Evolutionary conservation across 179 eudicot species (phyloP).

Genomic region (Gypsophila paniculata): DNA sequence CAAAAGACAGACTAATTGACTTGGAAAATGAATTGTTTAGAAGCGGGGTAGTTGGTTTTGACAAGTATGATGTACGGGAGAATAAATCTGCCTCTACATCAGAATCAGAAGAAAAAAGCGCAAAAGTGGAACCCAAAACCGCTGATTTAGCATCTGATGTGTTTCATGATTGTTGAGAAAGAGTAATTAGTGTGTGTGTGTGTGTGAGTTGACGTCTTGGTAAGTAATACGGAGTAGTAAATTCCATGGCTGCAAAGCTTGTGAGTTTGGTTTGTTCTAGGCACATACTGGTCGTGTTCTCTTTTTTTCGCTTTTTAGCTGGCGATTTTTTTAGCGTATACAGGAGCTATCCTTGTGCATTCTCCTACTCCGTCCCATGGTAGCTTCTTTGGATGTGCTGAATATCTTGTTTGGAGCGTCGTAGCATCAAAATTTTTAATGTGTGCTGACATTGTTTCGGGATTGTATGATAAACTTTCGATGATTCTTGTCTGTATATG

Average conservation of each 20-base stretch:
- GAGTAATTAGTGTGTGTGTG: not conserved
- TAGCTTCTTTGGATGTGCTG: constrained; percentile 1
- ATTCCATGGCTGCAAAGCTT: constrained; percentile 14
- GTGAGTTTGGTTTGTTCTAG: not conserved
- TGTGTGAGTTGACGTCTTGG: not conserved
- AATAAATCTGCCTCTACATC: constrained; percentile 40
- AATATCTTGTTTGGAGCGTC: not conserved
- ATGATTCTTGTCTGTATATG: not conserved
- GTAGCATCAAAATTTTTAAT: not conserved
- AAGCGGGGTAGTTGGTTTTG: constrained; percentile 20
- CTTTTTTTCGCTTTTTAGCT: no score
- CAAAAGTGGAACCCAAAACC: constrained; percentile 27
- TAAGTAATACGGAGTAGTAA: constrained; percentile 8
- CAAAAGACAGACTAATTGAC: constrained; percentile 47
- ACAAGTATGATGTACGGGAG: constrained; percentile 30
- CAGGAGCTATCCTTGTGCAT: constrained; percentile 18
- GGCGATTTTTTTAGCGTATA: not conserved
- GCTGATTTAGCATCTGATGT: constrained; percentile 13
- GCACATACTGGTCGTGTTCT: not conserved
- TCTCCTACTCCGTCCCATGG: not conserved
- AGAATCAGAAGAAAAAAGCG: constrained; percentile 54
- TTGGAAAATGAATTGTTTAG: constrained; percentile 30
- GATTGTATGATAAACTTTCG: not conserved
- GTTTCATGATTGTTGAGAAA: constrained; percentile 22
- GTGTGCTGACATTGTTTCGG: not conserved